A percentile compares a stretch with the other conserved stretches of the same genome.
These are phyloP conservation scores for Clavispora asparagi DNA, from an alignment of 805 yeast genomes.

Conservation along the genomic window DNA sequence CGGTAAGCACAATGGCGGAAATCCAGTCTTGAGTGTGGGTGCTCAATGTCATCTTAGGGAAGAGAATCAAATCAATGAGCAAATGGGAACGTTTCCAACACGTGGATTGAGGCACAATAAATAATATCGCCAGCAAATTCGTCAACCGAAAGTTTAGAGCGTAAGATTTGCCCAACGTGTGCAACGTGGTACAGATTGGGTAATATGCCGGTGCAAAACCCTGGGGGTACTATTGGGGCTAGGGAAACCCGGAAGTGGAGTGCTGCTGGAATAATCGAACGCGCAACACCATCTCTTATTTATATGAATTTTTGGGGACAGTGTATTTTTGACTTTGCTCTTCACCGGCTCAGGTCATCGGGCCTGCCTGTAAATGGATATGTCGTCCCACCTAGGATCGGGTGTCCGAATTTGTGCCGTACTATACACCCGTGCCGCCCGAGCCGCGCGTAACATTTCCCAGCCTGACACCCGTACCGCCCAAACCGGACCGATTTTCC, in stretches of 20 bases:
- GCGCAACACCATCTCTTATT: no score
- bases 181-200: background rate
- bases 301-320: no score
- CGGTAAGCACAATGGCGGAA: constrained; percentile 14
- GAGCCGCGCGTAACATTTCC: no score
- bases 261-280: no score
- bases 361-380: background rate
- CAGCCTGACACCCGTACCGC: no score
- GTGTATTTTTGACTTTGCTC: background rate
- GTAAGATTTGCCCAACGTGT: background rate
- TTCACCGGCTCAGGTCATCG: background rate
- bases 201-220: background rate
- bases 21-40: constrained; percentile 21
- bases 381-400: background rate
- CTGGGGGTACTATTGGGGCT: no score
- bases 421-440: background rate
- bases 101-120: no score
- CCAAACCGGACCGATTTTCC: no score
- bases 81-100: no score
- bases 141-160: no score
- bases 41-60: background rate
- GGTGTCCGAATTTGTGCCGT: background rate
- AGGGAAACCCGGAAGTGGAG: no score
- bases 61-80: background rate
- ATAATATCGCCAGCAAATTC: no score